Conservation (phyloP, 805 yeast species). For the Ogataea neopini region DNA sequence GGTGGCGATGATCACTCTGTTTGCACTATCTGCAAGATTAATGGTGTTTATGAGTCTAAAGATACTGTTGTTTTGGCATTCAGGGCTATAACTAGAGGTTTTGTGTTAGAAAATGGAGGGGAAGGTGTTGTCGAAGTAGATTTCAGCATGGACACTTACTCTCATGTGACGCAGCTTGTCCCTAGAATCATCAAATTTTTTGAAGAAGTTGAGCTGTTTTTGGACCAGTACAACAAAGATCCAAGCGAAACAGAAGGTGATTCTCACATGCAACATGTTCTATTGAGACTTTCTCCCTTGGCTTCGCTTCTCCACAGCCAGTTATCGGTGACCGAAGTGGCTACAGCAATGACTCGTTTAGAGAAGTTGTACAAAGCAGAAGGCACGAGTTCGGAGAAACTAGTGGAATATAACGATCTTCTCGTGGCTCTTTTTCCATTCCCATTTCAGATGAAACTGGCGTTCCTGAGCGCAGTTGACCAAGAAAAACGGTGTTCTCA, state of each 20-base stretch:
- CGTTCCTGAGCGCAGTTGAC: constrained; percentile 19
- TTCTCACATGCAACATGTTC: constrained; percentile 22
- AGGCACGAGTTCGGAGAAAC: constrained; percentile 7
- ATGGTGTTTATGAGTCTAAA: constrained; percentile 47
- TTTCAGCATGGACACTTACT: too few relatives aligned
- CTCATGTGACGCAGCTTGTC: too few relatives aligned
- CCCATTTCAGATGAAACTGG: constrained; percentile 23
- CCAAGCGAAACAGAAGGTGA: constrained; percentile 8
- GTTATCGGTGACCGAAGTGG: constrained; percentile 40
- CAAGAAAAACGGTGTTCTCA: constrained; percentile 11
- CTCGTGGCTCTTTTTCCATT: constrained; percentile 36
- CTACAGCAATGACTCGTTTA: constrained; percentile 25
- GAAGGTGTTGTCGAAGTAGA: not conserved
- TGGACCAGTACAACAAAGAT: constrained; percentile 34
- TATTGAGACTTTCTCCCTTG: constrained; percentile 58
- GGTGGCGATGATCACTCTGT: constrained; percentile 23
- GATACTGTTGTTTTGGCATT: constrained; percentile 46
- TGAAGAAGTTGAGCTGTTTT: too few relatives aligned
- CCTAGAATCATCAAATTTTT: too few relatives aligned
- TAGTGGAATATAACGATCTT: constrained; percentile 25
- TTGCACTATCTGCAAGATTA: constrained; percentile 47
- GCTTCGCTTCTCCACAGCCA: constrained; percentile 60
- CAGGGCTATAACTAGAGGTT: constrained; percentile 49
- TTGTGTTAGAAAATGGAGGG: too few relatives aligned
- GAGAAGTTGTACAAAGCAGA: constrained; percentile 12